Conservation (phyloP, 169 alveolate genomes). For the Plasmodium falciparum region DNA sequence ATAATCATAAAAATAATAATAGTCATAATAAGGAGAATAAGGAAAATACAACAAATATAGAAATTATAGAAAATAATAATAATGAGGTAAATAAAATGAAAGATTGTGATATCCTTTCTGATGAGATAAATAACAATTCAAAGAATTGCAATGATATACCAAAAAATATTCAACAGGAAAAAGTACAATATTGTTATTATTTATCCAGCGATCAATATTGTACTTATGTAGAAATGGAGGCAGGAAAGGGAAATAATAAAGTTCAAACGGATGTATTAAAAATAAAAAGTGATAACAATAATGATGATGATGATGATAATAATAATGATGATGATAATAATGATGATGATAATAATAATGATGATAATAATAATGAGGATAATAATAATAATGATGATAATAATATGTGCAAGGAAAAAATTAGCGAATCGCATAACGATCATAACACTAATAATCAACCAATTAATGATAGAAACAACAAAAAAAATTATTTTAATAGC, state of each 20-base stretch:
- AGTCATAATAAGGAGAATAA: background rate
- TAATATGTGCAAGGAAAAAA: background rate
- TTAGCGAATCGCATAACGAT: background rate
- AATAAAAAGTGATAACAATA: background rate
- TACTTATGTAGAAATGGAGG: background rate
- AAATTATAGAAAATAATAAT: background rate
- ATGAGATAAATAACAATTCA: no score
- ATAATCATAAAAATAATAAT: background rate
- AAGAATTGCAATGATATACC: background rate
- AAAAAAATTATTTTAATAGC: conserved; percentile 39
- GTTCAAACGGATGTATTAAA: background rate
- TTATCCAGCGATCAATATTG: background rate
- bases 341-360: background rate
- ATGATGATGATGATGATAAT: no score
- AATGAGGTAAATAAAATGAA: background rate
- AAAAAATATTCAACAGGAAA: background rate
- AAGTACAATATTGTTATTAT: background rate
- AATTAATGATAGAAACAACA: background rate
- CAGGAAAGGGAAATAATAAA: background rate
- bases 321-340: background rate
- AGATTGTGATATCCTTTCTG: background rate
- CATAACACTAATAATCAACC: background rate
- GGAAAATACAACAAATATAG: background rate
- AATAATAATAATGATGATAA: background rate
- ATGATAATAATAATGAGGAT: background rate